Conservation (phyloP, 129 eudicot genomes). For the Centella asiatica region DNA sequence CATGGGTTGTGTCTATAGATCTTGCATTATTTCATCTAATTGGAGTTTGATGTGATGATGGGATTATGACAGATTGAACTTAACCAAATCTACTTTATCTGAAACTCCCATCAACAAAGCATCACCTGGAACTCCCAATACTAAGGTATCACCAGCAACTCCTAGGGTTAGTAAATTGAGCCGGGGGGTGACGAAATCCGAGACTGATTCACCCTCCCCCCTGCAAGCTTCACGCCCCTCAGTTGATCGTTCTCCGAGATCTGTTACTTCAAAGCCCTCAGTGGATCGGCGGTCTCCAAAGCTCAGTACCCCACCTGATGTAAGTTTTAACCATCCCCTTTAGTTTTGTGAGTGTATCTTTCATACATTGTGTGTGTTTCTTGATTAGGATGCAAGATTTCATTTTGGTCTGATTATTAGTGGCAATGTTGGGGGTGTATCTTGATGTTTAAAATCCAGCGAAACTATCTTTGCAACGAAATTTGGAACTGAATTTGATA, state of each 20-base stretch:
- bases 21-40: slow-evolving; percentile 6
- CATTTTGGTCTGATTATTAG: background rate
- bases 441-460: no score
- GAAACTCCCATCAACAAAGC: slow-evolving; percentile 51
- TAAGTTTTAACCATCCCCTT: slow-evolving; percentile 31
- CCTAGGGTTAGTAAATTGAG: slow-evolving; percentile 52
- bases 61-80: slow-evolving; percentile 18
- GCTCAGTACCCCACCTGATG: slow-evolving; percentile 56
- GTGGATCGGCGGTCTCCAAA: slow-evolving; percentile 57
- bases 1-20: slow-evolving; percentile 15
- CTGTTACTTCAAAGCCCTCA: slow-evolving; percentile 50
- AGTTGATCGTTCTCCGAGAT: slow-evolving; percentile 58
- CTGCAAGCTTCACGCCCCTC: slow-evolving; percentile 47
- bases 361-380: no score
- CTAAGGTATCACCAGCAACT: slow-evolving; percentile 59
- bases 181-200: slow-evolving; percentile 47
- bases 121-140: slow-evolving; percentile 53
- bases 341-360: background rate
- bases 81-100: slow-evolving; percentile 46
- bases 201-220: slow-evolving; percentile 66
- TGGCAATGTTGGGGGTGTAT: background rate
- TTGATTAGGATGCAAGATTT: background rate
- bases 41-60: slow-evolving; percentile 3
- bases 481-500: no score
- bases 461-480: no score